Percentiles rank a stretch among this genome's conserved stretches.
phyloP scores from a whole-genome alignment of 73 alveolate species.

The Uronychia binucleata region DNA sequence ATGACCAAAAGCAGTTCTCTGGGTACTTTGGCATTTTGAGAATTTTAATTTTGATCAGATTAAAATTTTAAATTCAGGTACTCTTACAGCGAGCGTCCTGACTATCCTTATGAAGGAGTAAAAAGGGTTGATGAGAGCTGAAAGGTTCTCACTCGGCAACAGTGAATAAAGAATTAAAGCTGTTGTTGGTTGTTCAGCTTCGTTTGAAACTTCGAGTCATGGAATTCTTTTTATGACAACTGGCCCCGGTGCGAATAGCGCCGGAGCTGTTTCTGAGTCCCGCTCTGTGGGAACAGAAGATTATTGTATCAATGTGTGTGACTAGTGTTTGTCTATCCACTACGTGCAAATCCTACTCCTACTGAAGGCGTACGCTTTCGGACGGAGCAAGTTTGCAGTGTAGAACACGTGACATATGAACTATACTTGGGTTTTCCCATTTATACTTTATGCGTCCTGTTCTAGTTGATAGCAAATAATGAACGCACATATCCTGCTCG shows the following conservation, averaged over 20 bases:
- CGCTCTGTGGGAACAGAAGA: slow-evolving; percentile 62
- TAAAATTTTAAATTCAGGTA: too few relatives aligned
- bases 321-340: slow-evolving; percentile 56
- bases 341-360: slow-evolving; percentile 68
- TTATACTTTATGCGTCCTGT: slow-evolving; percentile 48
- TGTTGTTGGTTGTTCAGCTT: too few relatives aligned
- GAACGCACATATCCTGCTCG: slow-evolving; percentile 42
- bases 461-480: slow-evolving; percentile 63
- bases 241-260: slow-evolving; percentile 59
- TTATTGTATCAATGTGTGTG: slow-evolving; percentile 65
- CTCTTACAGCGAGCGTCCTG: too few relatives aligned
- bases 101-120: too few relatives aligned
- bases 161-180: too few relatives aligned
- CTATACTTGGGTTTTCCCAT: slow-evolving; percentile 47
- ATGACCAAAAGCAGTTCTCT: too few relatives aligned
- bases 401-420: slow-evolving; percentile 33
- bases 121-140: too few relatives aligned
- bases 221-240: too few relatives aligned
- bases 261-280: slow-evolving; percentile 65
- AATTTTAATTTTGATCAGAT: too few relatives aligned
- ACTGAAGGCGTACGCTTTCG: slow-evolving; percentile 57
- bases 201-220: too few relatives aligned
- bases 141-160: too few relatives aligned
- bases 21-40: too few relatives aligned
- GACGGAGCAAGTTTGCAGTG: slow-evolving; percentile 67